These are phyloP conservation scores for Podospora appendiculata DNA, from an alignment of 495 filamentous ascomycete genomes.

Conservation along the genomic window DNA sequence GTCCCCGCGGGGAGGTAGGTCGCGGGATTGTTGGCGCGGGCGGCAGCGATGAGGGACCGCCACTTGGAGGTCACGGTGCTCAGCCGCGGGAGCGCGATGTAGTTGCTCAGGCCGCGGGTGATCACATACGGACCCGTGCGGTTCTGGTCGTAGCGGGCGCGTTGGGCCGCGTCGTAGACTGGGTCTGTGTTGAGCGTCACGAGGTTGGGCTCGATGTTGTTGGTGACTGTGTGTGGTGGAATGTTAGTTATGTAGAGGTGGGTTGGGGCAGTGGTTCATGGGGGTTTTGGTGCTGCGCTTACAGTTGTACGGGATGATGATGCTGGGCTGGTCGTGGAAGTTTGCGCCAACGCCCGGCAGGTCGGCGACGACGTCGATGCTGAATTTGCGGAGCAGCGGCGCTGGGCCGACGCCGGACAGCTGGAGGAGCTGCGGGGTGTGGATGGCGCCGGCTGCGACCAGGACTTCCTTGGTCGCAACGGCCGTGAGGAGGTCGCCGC, in stretches of 20 bases:
- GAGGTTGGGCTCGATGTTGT: constrained; percentile 1
- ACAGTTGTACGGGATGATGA: constrained; percentile 2
- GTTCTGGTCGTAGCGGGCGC: background rate
- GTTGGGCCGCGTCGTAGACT: background rate
- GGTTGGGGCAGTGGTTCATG: background rate
- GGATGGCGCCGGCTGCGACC: constrained; percentile 44
- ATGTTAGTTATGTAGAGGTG: no score
- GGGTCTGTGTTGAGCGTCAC: background rate
- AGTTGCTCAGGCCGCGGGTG: constrained; percentile 1
- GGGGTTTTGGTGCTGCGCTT: no score
- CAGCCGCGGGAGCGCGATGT: background rate
- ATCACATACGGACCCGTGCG: constrained; percentile 1
- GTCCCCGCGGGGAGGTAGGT: background rate
- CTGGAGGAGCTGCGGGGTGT: constrained; percentile 46
- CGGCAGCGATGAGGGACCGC: background rate
- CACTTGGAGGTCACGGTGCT: background rate
- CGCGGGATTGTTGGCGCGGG: background rate
- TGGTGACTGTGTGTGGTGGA: background rate
- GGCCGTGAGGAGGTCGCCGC: constrained; percentile 8
- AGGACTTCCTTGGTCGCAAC: constrained; percentile 44
- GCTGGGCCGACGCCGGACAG: constrained; percentile 42
- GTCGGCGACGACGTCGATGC: constrained; percentile 34
- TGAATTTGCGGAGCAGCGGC: constrained; percentile 26
- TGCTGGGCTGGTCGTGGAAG: constrained; percentile 39
- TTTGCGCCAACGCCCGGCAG: constrained; percentile 46